Conservation (phyloP, 306 rosid species). For the Sicyos edulis region DNA sequence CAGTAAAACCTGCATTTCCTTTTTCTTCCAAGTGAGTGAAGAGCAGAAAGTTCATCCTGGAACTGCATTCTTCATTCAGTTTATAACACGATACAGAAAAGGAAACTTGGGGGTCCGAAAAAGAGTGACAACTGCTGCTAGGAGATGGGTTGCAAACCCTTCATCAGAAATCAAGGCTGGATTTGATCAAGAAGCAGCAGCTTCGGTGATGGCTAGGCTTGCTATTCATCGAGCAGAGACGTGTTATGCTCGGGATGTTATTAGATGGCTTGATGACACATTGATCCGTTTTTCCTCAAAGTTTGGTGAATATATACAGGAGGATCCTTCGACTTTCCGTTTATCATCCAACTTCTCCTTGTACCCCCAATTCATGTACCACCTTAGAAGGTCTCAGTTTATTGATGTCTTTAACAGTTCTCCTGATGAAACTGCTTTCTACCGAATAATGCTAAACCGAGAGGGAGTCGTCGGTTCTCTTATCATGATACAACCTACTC, state of each 20-base stretch:
- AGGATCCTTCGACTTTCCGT: conserved; percentile 78
- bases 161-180: conserved; percentile 75
- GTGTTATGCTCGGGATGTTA: conserved; percentile 69
- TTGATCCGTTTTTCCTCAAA: conserved; percentile 61
- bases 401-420: conserved; percentile 67
- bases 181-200: conserved; percentile 92
- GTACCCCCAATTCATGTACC: conserved; percentile 86
- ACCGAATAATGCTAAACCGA: conserved; percentile 67
- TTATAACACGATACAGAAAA: conserved; percentile 59
- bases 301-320: conserved; percentile 80
- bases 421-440: conserved; percentile 89
- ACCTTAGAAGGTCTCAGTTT: conserved; percentile 82
- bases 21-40: conserved; percentile 70
- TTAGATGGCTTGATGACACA: conserved; percentile 81
- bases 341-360: conserved; percentile 75
- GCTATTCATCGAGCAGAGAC: conserved; percentile 74
- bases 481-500: conserved; percentile 91
- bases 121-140: conserved; percentile 89
- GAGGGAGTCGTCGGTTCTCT: conserved; percentile 82
- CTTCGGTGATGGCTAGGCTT: conserved; percentile 79
- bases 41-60: conserved; percentile 59
- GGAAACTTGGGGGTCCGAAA: conserved; percentile 58
- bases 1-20: conserved; percentile 69
- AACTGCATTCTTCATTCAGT: conserved; percentile 75
- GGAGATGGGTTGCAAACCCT: conserved; percentile 75